phyloP scores from a whole-genome alignment of 108 stramenopile species.

The Conticribra weissflogii region DNA sequence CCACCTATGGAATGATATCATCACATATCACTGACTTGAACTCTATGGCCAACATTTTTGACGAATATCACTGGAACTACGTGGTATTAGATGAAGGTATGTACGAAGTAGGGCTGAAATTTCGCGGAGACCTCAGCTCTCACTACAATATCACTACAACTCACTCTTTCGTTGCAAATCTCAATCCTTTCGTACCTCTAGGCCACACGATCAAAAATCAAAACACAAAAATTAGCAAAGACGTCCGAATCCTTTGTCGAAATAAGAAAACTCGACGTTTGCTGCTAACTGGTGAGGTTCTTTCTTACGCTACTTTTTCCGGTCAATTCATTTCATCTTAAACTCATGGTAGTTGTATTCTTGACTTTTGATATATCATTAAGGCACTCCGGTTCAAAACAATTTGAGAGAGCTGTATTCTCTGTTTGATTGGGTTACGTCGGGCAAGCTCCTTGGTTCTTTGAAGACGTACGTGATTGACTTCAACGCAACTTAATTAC shows the following conservation, averaged over 20 bases:
- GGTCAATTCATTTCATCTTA: no score
- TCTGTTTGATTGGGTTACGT: conserved; percentile 91
- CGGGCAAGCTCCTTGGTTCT: conserved; percentile 67
- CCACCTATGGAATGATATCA: conserved; percentile 75
- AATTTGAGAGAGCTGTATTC: conserved; percentile 91
- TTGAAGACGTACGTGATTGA: conserved; percentile 37
- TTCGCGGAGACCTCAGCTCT: no score
- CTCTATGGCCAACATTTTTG: conserved; percentile 4
- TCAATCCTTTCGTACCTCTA: no score
- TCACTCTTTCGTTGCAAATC: no score
- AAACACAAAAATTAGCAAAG: conserved; percentile 66
- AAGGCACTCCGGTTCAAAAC: conserved; percentile 35
- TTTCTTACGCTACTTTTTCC: no score
- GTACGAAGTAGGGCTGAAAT: no score
- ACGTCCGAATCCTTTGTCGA: conserved; percentile 60
- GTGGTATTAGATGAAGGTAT: conserved; percentile 94
- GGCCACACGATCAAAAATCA: conserved; percentile 92
- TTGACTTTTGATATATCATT: no score
- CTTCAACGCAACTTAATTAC: background rate
- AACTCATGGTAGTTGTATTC: no score
- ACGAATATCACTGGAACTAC: conserved; percentile 79
- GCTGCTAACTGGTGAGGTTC: conserved; percentile 93
- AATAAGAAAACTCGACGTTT: conserved; percentile 67
- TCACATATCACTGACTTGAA: conserved; percentile 43
- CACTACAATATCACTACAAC: no score